Evolutionary conservation across 352 stramenopile genomes (phyloP), one percentile per base, ranked within the genome.

Genomic region (Globisporangium orthogonon): DNA sequence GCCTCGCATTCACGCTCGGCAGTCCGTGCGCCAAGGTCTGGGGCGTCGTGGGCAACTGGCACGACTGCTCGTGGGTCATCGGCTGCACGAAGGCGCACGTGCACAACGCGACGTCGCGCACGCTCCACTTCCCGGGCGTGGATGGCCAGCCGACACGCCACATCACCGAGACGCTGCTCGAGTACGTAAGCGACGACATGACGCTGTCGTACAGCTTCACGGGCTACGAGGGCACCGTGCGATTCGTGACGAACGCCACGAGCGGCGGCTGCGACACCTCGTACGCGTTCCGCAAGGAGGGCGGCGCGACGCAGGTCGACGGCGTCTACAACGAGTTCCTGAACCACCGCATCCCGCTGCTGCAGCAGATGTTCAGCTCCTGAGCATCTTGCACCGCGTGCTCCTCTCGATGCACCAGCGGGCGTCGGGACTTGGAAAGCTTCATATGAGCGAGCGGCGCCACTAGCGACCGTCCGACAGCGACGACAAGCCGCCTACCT

Each of bases 241-340:
- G 18, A 11, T 39, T 61, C 11, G 23, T 23, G 11, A 28, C 28
- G 14, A 55, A 49, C 15, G 29, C 15, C 31, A 54, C 11, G 7
- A 50, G 37, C 17, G 30, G 47, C 29, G 56, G 56, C 14, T 61
- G 56, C 39, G 47, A 55, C 13, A 39, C 31, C 15, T 50, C 56
- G 48, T 61, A 61, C 48, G 15, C 56, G 13, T 61, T 61, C 39
- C 40, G 43, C 47, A 51, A 48, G 4, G 56, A 41, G 10, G 56
- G 56, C 15, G 40, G 49, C 28, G 40, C 44, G 7, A 7, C n/a
- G 28, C 45, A 50, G 17, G 56, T 61, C 37, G 30, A 35, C 29
- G 47, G n/a, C 17, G 47, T 61, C 35, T 61, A 61, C 56, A 35
- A 44, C 11, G 56, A 61, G 15, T 61, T 61, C 41, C 18, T 61